A percentile compares a stretch with the other conserved stretches of the same genome.
These are phyloP conservation scores for Galerina marginata DNA, from an alignment of 768 basidiomycete genomes.

Conservation along the genomic window DNA sequence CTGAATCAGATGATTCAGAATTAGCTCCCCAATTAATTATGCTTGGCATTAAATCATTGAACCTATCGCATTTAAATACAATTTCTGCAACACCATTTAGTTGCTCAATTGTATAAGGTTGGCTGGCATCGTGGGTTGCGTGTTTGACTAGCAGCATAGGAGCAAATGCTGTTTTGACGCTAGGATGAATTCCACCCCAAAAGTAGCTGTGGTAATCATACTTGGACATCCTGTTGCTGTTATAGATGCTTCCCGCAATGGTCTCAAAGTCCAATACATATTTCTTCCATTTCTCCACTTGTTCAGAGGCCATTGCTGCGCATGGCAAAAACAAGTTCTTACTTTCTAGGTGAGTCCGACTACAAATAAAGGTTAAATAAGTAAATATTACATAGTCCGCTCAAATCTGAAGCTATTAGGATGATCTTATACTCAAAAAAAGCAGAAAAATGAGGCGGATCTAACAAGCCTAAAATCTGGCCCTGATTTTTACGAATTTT, in stretches of 20 bases:
- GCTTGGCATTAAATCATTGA: not conserved
- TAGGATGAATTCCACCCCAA: slow-evolving; percentile 12
- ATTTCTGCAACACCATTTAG: slow-evolving; percentile 4
- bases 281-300: slow-evolving; percentile 16
- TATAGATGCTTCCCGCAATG: not conserved
- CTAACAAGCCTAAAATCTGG: no score
- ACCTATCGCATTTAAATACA: slow-evolving; percentile 13
- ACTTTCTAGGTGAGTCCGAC: no score
- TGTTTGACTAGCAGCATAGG: not conserved
- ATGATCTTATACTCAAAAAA: no score
- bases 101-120: slow-evolving; percentile 1
- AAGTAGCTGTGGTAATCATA: slow-evolving; percentile 8
- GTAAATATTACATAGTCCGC: no score
- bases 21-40: not conserved
- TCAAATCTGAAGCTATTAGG: no score
- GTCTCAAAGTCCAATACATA: slow-evolving; percentile 6
- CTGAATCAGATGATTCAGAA: slow-evolving; percentile 5
- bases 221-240: not conserved
- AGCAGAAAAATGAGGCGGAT: no score
- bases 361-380: no score
- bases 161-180: not conserved
- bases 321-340: no score
- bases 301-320: no score
- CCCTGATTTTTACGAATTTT: no score
- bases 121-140: not conserved